Percentiles rank a stretch among this genome's conserved stretches.
Conservation (phyloP, 148 eudicot species). For the Camellia lanceoleosa region DNA sequence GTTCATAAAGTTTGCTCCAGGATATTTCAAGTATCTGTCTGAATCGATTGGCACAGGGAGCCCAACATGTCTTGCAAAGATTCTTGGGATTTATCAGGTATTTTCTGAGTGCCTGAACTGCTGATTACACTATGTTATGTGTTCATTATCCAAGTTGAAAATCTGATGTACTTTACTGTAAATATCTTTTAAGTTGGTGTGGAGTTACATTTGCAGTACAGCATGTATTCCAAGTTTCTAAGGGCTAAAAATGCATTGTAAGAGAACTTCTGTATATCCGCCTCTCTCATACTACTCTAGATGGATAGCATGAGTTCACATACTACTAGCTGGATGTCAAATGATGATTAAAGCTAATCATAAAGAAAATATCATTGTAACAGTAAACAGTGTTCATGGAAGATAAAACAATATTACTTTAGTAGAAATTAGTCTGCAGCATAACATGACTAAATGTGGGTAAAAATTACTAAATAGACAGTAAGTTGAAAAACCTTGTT, state of each 20-base stretch:
- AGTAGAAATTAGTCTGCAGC: not conserved
- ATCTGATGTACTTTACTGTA: not conserved
- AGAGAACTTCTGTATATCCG: not conserved
- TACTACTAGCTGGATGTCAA: too few species aligned
- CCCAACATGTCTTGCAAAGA: slow-evolving; percentile 92
- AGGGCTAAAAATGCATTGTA: not conserved
- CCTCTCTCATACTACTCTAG: not conserved
- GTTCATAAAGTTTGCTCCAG: slow-evolving; percentile 82
- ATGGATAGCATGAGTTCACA: not conserved
- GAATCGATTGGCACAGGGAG: slow-evolving; percentile 67
- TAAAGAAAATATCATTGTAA: not conserved
- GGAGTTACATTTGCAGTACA: not conserved
- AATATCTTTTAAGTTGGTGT: not conserved
- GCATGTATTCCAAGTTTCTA: not conserved
- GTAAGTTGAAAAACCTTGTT: not conserved
- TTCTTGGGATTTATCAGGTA: slow-evolving; percentile 98
- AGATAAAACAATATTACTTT: not conserved
- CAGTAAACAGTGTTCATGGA: not conserved
- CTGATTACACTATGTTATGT: not conserved
- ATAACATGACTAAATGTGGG: not conserved
- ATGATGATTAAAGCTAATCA: not conserved
- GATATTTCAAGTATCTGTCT: slow-evolving; percentile 76
- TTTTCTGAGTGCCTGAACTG: slow-evolving; percentile 12
- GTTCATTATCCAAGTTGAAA: not conserved
- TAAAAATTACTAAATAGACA: not conserved